Percentiles rank a stretch among this genome's conserved stretches.
Conservation (phyloP, 2,329 filamentous ascomycete genomes). For the Zelopaecilomyces penicillatus region DNA sequence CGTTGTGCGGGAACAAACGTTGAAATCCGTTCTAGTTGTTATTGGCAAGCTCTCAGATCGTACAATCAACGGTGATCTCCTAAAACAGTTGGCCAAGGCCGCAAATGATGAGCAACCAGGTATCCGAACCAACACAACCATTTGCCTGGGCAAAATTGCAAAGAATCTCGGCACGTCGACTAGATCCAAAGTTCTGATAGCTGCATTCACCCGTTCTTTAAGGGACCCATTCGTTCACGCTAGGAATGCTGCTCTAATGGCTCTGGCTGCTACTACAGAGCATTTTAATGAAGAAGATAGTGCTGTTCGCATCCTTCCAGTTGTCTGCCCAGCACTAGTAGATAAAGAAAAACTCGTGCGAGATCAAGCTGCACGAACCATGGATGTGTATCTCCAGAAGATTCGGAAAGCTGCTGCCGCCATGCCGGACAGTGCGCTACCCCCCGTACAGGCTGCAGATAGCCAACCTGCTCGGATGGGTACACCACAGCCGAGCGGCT, state of each 20-base stretch:
- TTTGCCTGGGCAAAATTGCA: slow-evolving; percentile 92
- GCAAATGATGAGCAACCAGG: slow-evolving; percentile 96
- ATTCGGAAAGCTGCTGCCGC: slow-evolving; percentile 68
- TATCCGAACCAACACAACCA: slow-evolving; percentile 96
- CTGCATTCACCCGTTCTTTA: slow-evolving; percentile 82
- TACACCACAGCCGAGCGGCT: slow-evolving; percentile 59
- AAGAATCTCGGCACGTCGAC: slow-evolving; percentile 73
- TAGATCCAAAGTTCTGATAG: slow-evolving; percentile 81
- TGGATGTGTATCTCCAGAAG: slow-evolving; percentile 77
- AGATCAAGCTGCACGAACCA: slow-evolving; percentile 81
- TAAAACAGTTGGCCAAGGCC: slow-evolving; percentile 87
- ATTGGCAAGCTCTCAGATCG: slow-evolving; percentile 86
- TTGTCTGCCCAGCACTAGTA: slow-evolving; percentile 73
- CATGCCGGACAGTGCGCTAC: slow-evolving; percentile 74
- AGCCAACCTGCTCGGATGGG: slow-evolving; percentile 62
- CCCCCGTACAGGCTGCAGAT: slow-evolving; percentile 50
- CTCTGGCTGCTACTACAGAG: slow-evolving; percentile 76
- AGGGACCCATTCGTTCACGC: slow-evolving; percentile 93
- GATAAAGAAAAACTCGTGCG: slow-evolving; percentile 95
- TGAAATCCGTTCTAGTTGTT: slow-evolving; percentile 85
- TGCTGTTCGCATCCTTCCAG: slow-evolving; percentile 72
- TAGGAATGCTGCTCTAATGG: slow-evolving; percentile 79
- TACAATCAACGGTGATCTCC: slow-evolving; percentile 84
- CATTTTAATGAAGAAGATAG: slow-evolving; percentile 86
- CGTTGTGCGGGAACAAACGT: slow-evolving; percentile 86